phyloP scores from a whole-genome alignment of 129 eudicot species.

The Daucus carota region DH1_v3.0 NC_030385.2:38838001-38838500 shows the following conservation, averaged over 20 bases:
- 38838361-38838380: background rate
- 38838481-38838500: constrained; percentile 40
- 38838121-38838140: constrained; percentile 94
- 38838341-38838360: background rate
- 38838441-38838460: constrained; percentile 65
- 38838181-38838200: background rate
- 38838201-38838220: background rate
- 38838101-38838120: constrained; percentile 88
- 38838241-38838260: background rate
- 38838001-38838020: constrained; percentile 92
- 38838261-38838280: background rate
- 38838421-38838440: constrained; percentile 82
- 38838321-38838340: background rate
- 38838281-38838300: background rate
- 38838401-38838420: constrained; percentile 71
- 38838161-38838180: background rate
- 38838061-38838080: constrained; percentile 92
- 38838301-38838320: constrained; percentile 4
- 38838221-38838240: background rate
- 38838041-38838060: constrained; percentile 71
- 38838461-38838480: constrained; percentile 90
- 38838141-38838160: constrained; percentile 10
- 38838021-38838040: constrained; percentile 78
- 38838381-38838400: background rate
- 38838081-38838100: constrained; percentile 86